Evolutionary conservation across 257 asterid species (phyloP).

Genomic region (Knoxia roxburghii): DNA sequence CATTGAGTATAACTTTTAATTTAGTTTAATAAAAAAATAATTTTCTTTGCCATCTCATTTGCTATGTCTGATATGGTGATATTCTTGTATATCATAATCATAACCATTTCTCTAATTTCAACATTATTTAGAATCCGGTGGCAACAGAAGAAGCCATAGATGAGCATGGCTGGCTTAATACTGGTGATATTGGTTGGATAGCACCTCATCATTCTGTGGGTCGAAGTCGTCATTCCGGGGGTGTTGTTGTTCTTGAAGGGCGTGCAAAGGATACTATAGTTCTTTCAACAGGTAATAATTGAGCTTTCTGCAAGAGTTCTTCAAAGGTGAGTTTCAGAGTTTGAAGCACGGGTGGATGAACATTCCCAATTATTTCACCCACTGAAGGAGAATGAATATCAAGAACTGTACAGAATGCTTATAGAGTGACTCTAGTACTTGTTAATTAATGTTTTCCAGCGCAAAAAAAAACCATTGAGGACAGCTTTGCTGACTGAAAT

Average conservation of each 20-base stretch:
- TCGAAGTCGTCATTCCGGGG: slow-evolving; percentile 71
- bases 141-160: slow-evolving; percentile 72
- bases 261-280: slow-evolving; percentile 96
- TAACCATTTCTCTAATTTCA: not conserved
- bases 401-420: not conserved
- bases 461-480: not conserved
- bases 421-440: not conserved
- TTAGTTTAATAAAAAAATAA: too few species aligned
- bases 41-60: too few species aligned
- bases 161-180: slow-evolving; percentile 79
- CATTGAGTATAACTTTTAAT: not conserved
- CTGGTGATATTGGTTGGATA: slow-evolving; percentile 97
- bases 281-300: slow-evolving; percentile 64
- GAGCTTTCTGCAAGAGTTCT: slow-evolving; percentile 1
- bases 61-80: not conserved
- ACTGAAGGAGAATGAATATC: not conserved
- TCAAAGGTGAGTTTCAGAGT: not conserved
- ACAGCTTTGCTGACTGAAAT: not conserved
- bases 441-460: not conserved
- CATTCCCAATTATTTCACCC: too few species aligned
- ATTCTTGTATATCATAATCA: not conserved
- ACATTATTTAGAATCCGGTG: slow-evolving; percentile 38
- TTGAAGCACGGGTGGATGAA: too few species aligned
- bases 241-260: slow-evolving; percentile 84
- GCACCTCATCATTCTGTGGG: slow-evolving; percentile 74